Base-by-base conservation (phyloP, 768 basidiomycete genomes). In the Lactifluus hygrophoroides region DNA sequence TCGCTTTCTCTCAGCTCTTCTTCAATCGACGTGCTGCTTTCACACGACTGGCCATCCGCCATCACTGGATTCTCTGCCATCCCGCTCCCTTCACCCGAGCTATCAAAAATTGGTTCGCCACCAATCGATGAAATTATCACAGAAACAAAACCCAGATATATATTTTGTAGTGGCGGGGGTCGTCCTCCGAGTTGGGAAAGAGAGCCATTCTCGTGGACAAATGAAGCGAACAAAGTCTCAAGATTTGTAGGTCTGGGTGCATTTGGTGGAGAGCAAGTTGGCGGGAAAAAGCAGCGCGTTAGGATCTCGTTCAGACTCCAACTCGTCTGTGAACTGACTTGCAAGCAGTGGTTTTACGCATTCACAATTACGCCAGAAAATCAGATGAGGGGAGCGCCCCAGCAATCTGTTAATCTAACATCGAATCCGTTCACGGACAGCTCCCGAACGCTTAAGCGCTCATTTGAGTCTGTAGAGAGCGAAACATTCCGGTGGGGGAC, bases 281-380 rank as follows among this genome's bases (percentile, higher is more conserved):
- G 74, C 1, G 71, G 76, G 8, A 94, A 92, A 74, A 95, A 94
- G 70, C 88, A 88, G 66, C 78, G 94, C 65, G 94, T 95, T 64
- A 47, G 58, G 19, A 85, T 76, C 37, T 35, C 54, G 17, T 34
- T 30, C 11, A 17, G 10, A 32, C 51, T 49, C 17, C 23, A 19
- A 43, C 42, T 23, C 42, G 34, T 43, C 27, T 58, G 35, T 47
- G 28, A 51, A 17, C 62, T 53, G 61, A 51, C 37, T 45, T 38
- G 0, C 9, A 45, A 57, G 19, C 64, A 97, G 94, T 97, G 92
- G 88, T 97, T 96, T 73, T 99, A 99, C 72, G 96, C 96, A 2
- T 98, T 97, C 71, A 85, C 82, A 25, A 88, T 99, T 51, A 72
- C 81, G 0, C 83, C 90, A 2, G 75, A 77, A 44, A 69, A 74